A percentile compares a stretch with the other conserved stretches of the same genome.
phyloP scores from a whole-genome alignment of 371 early-diverging fungal species.

The Lichtheimia corymbifera region DNA sequence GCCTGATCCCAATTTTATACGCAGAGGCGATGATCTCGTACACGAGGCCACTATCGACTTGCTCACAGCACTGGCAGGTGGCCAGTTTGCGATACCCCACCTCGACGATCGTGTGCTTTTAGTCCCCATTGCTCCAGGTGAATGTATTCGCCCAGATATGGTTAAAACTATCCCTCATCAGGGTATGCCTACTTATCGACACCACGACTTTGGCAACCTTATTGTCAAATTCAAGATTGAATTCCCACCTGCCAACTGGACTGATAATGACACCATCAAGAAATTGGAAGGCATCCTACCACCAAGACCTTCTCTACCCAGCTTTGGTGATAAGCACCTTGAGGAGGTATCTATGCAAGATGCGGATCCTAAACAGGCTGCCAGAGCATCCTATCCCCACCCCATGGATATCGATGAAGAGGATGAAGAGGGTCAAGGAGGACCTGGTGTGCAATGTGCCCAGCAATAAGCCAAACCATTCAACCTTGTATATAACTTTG shows the following conservation, averaged over 20 bases:
- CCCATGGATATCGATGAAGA: slow-evolving; percentile 70
- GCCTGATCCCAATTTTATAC: slow-evolving; percentile 84
- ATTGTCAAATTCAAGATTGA: slow-evolving; percentile 88
- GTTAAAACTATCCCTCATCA: slow-evolving; percentile 81
- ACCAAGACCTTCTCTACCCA: slow-evolving; percentile 45
- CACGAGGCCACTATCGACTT: slow-evolving; percentile 87
- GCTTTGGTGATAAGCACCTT: slow-evolving; percentile 47
- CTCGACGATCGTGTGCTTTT: slow-evolving; percentile 87
- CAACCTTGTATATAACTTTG: neutral
- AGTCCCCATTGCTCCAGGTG: slow-evolving; percentile 90
- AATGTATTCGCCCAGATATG: slow-evolving; percentile 82
- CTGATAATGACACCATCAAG: slow-evolving; percentile 61
- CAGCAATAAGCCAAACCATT: slow-evolving; percentile 77
- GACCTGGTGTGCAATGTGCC: slow-evolving; percentile 93
- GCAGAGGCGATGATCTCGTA: slow-evolving; percentile 86
- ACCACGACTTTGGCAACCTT: slow-evolving; percentile 88
- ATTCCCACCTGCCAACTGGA: slow-evolving; percentile 90
- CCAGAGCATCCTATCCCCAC: slow-evolving; percentile 40
- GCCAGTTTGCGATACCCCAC: slow-evolving; percentile 85
- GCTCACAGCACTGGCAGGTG: slow-evolving; percentile 92
- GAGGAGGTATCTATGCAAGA: slow-evolving; percentile 84
- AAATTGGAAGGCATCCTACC: slow-evolving; percentile 72
- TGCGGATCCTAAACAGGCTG: slow-evolving; percentile 74
- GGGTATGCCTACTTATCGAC: slow-evolving; percentile 94
- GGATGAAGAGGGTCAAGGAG: slow-evolving; percentile 68